These are phyloP conservation scores for Neospermospora avenae DNA, from an alignment of 2,329 filamentous ascomycete species.

Conservation along the genomic window DNA sequence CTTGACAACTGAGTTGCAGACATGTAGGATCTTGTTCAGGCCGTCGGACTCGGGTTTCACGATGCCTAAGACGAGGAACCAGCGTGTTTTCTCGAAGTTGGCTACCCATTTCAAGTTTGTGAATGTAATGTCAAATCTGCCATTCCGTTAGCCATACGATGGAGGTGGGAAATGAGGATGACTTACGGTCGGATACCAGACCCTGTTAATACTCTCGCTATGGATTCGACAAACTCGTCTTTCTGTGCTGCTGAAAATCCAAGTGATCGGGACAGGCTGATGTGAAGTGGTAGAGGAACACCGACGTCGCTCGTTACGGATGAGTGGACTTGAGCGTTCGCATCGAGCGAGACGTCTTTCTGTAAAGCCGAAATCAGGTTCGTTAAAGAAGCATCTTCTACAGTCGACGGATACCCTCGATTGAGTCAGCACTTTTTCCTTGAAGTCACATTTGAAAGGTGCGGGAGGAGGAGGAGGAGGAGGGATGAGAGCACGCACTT, in stretches of 20 bases:
- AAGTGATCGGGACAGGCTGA: slow-evolving; percentile 84
- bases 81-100: slow-evolving; percentile 66
- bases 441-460: neutral
- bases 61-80: slow-evolving; percentile 78
- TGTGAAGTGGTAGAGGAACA: slow-evolving; percentile 76
- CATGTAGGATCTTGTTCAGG: slow-evolving; percentile 59
- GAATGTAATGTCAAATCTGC: slow-evolving; percentile 29
- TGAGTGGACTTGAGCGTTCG: slow-evolving; percentile 50
- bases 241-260: slow-evolving; percentile 71
- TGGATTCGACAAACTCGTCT: slow-evolving; percentile 58
- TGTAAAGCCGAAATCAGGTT: slow-evolving; percentile 41
- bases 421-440: slow-evolving; percentile 23
- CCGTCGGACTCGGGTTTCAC: slow-evolving; percentile 45
- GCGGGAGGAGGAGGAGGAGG: too few relatives aligned
- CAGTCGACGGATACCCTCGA: slow-evolving; percentile 52
- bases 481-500: slow-evolving; percentile 37
- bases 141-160: slow-evolving; percentile 16
- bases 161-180: neutral
- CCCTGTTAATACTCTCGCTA: slow-evolving; percentile 45
- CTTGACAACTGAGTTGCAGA: slow-evolving; percentile 62
- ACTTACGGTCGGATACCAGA: slow-evolving; percentile 45
- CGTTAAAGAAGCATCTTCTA: slow-evolving; percentile 47
- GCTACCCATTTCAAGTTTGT: slow-evolving; percentile 59
- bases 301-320: slow-evolving; percentile 76
- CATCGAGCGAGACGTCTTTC: slow-evolving; percentile 12